Evolutionary conservation across 164 flowering plant genomes (phyloP).

Genomic region (Litsea cubeba): DNA sequence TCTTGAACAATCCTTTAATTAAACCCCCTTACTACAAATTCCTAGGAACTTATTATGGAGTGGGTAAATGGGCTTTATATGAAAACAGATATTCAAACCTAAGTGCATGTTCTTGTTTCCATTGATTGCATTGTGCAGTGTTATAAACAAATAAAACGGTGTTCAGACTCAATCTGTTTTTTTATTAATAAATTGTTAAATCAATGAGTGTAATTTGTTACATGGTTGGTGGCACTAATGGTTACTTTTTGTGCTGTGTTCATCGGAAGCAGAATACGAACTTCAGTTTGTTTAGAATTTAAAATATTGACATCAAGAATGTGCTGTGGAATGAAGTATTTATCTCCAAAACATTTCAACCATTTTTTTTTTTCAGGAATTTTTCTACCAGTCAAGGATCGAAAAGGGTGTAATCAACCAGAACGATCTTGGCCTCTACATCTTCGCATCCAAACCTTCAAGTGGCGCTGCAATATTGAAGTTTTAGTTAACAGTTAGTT

Average conservation of each 20-base stretch:
- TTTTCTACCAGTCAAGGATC: conserved; percentile 65
- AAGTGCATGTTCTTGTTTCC: too few species aligned
- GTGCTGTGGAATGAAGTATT: background rate
- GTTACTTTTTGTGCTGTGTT: background rate
- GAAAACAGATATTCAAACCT: too few species aligned
- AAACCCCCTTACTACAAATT: too few species aligned
- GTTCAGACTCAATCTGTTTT: too few species aligned
- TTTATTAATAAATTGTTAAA: too few species aligned
- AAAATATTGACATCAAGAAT: background rate
- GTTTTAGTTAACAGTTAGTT: background rate
- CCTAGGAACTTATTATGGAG: too few species aligned
- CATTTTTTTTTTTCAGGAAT: conserved; percentile 38
- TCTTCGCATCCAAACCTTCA: background rate
- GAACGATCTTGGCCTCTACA: background rate
- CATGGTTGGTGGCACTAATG: background rate
- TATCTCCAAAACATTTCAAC: too few species aligned
- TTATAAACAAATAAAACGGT: too few species aligned
- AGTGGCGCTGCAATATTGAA: background rate
- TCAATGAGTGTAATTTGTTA: background rate
- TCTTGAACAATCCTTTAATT: too few species aligned
- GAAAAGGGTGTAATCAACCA: conserved; percentile 52
- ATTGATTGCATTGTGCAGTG: too few species aligned
- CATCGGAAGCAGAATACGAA: background rate
- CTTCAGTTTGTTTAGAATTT: background rate
- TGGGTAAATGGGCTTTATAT: too few species aligned